phyloP scores from a whole-genome alignment of 352 stramenopile genomes.

The Phytopythium vexans region DNA sequence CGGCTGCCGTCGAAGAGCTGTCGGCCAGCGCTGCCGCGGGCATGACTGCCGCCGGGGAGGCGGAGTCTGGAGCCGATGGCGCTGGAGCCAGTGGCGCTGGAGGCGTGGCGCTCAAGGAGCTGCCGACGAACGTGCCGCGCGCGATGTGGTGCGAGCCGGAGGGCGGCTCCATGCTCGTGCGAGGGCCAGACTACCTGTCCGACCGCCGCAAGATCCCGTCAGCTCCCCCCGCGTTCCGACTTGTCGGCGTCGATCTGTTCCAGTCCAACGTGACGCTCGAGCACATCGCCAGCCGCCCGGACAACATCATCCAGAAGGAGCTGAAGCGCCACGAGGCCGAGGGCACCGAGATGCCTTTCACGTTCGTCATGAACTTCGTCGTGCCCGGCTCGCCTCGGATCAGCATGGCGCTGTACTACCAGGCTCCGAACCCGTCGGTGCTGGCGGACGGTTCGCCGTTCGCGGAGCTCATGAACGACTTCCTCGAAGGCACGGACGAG shows the following conservation, averaged over 20 bases:
- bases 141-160: constrained; percentile 72
- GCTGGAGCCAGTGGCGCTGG: background rate
- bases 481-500: constrained; percentile 69
- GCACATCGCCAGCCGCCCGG: constrained; percentile 51
- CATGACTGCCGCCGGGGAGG: constrained; percentile 9
- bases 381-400: constrained; percentile 60
- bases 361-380: constrained; percentile 79
- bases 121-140: constrained; percentile 52
- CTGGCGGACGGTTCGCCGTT: constrained; percentile 57
- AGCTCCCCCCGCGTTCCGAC: constrained; percentile 55
- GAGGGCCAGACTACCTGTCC: constrained; percentile 61
- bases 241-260: constrained; percentile 68
- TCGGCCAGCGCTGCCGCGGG: constrained; percentile 17
- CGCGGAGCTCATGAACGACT: constrained; percentile 69
- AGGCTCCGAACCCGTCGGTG: constrained; percentile 38
- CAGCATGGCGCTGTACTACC: constrained; percentile 71
- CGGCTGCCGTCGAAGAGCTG: constrained; percentile 19
- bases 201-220: constrained; percentile 75
- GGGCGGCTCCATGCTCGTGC: constrained; percentile 64
- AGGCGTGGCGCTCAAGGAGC: constrained; percentile 25
- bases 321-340: constrained; percentile 49
- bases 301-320: constrained; percentile 66
- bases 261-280: constrained; percentile 49
- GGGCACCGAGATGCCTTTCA: constrained; percentile 70
- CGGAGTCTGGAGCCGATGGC: constrained; percentile 11